A percentile compares a stretch with the other conserved stretches of the same genome.
Conservation (phyloP, 148 eudicot species). For the Pouteria glomerata region DNA sequence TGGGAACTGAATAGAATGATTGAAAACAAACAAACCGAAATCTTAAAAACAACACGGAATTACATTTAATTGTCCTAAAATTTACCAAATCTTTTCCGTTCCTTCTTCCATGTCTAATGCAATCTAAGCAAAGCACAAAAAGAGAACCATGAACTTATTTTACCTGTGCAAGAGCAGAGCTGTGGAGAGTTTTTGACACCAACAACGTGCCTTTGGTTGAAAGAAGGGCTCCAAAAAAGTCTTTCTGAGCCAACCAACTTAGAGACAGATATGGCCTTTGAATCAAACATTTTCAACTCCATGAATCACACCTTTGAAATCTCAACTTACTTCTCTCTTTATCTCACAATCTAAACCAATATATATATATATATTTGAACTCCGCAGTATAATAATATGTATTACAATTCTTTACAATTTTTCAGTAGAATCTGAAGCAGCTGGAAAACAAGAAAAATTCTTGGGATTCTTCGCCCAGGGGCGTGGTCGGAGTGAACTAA, state of each 20-base stretch:
- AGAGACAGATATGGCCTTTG: conserved; percentile 24
- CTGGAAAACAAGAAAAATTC: conserved; percentile 20
- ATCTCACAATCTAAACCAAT: not conserved
- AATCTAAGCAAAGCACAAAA: not conserved
- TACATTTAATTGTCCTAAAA: not conserved
- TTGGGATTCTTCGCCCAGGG: conserved; percentile 22
- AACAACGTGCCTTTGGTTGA: conserved; percentile 18
- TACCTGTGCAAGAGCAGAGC: conserved; percentile 37
- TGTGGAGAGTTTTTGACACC: conserved; percentile 13
- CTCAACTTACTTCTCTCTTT: not conserved
- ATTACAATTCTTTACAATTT: not conserved
- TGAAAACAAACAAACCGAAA: not conserved
- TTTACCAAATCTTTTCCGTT: not conserved
- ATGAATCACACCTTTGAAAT: not conserved
- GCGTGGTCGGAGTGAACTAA: conserved; percentile 9
- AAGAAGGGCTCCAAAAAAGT: conserved; percentile 21
- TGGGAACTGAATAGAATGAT: not conserved
- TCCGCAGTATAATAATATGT: not conserved
- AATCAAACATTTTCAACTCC: conserved; percentile 33
- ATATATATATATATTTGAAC: not conserved
- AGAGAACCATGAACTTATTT: not conserved
- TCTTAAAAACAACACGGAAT: too few relatives aligned
- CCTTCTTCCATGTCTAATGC: not conserved
- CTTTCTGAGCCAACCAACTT: conserved; percentile 9
- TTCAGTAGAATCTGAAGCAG: not conserved